Base-by-base conservation (phyloP, 139 green algal genomes). In the Chlamydomonas schloesseri region DNA sequence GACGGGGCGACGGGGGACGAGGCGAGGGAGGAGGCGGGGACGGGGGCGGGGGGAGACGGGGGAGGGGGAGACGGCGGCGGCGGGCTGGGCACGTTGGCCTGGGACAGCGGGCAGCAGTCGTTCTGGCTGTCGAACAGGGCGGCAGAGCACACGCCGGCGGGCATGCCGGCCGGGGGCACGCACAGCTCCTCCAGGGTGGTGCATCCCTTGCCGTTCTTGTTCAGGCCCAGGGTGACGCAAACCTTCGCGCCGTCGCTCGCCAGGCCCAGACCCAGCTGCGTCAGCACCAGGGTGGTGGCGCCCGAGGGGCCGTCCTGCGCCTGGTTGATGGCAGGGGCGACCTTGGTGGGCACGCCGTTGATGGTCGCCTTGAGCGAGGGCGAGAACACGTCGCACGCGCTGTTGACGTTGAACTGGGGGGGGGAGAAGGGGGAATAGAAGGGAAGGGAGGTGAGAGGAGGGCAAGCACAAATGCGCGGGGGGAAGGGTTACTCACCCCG, bases 181-280 rank as follows among this genome's bases (percentile, higher is more conserved):
- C 70, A 75, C 33, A 75, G 70, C 13, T 55, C 34, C 33, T 75
- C 70, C 70, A 75, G 70, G 70, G 36, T 57, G 70, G 36, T 55
- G 70, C 70, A 75, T 5, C 42, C 42, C 42, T 50, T 50, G 42
- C 42, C 42, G 42, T 50, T 50, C 42, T 50, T 50, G 42, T 50
- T 50, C 42, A 50, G 42, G 33, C 34, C 37, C 70, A n/a, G 24
- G 17, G 26, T 23, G 21, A 37, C 1, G 34, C 42, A 50, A 8
- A 18, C 70, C 70, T 37, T 9, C 34, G 70, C 70, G 71, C 71
- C 71, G 71, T 62, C 29, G 47, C 42, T 77, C 0, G 23, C 14
- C 42, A 64, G 71, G 64, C 42, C 42, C 71, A 77, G 37, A 36
- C 71, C 71, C 42, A 77, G 37, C 37, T 77, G 71, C 11, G 71